A percentile compares a stretch with the other conserved stretches of the same genome.
Conservation (phyloP, 257 asterid genomes). For the Plantago ovata region DNA sequence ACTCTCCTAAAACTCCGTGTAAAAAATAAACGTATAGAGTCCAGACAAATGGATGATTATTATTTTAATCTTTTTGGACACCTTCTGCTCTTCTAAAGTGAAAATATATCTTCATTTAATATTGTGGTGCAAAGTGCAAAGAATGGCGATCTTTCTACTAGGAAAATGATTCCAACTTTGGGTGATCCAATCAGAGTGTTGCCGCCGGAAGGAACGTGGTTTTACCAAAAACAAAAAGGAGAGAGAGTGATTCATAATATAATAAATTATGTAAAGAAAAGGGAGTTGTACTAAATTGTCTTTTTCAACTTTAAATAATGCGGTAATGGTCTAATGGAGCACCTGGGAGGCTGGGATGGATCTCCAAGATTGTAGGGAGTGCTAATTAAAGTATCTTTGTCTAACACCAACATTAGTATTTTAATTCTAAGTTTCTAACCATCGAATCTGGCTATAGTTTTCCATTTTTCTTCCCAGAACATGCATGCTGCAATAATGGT, state of each 20-base stretch:
- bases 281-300: neutral
- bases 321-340: constrained; percentile 17
- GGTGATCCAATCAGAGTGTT: constrained; percentile 4
- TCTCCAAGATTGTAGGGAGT: constrained; percentile 20
- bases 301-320: neutral
- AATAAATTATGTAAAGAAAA: too few relatives aligned
- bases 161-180: neutral
- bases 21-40: too few relatives aligned
- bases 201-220: neutral
- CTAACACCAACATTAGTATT: neutral
- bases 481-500: too few relatives aligned
- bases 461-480: too few relatives aligned
- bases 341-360: constrained; percentile 9
- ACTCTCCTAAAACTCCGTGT: too few relatives aligned
- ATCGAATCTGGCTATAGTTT: too few relatives aligned
- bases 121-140: neutral
- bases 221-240: neutral
- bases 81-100: neutral
- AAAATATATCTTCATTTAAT: neutral
- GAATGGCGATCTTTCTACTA: neutral
- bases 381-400: neutral
- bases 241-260: neutral
- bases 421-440: too few relatives aligned
- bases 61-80: too few relatives aligned
- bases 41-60: too few relatives aligned